Evolutionary conservation across 2,329 filamentous ascomycete genomes (phyloP), one percentile per base, ranked within the genome.

Genomic region (Fusarium tjaetaba): DNA sequence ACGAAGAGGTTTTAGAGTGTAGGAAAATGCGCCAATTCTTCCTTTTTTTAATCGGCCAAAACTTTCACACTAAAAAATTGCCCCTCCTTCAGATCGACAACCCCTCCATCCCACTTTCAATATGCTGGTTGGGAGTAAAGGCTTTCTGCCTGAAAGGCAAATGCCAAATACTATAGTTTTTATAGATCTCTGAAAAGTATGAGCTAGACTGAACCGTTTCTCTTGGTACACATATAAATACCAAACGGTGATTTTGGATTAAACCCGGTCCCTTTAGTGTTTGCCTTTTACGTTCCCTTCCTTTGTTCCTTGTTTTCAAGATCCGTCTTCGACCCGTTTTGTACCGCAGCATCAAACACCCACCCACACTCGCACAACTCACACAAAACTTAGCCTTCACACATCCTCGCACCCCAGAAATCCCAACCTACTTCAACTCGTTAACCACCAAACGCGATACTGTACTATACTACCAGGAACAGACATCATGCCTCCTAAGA

Each of bases 401-500:
- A 73, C 69, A 70, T 55, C 43, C 55, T 28, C 59, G 52, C 59
- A 26, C 55, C 48, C 34, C 26, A 51, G 34, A 67, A 67, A 60
- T 36, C 26, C 45, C 52, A 36, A 42, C 34, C 42, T 26, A 48
- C 43, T 32, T 53, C 56, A 56, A 65, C 57, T 56, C 49, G 38
- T 56, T 49, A 76, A 73, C 48, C 62, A 62, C 60, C 57, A 61
- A 68, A 62, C n/a, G 42, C 46, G 49, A 65, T 39, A 38, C 53
- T 38, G 43, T n/a, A 39, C 39, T n/a, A 41, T 45, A 30, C 26
- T 42, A 32, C n/a, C 62, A 43, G 48, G 43, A 60, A 59, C 73
- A 76, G 79, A 81, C 79, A 85, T 80, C 79, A 85, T 85, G 84
- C 81, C 84, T 80, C 80, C 82, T 66, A 81, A 79, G 75, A 82